Base-by-base conservation (phyloP, 179 eudicot genomes). In the Heliamphora pulchella region DNA sequence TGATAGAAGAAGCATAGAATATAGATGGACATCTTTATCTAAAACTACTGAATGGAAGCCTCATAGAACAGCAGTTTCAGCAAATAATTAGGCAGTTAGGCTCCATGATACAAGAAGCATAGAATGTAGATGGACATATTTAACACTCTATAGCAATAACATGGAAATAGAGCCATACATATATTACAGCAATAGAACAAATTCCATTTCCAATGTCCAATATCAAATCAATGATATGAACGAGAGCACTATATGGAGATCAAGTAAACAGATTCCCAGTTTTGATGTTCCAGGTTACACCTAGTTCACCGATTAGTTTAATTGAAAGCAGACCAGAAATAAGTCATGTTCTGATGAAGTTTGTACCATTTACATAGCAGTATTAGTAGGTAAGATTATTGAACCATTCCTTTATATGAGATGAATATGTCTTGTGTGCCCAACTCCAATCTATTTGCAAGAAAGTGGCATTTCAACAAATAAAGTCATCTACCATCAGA, bases 391-490 rank as follows among this genome's bases (percentile, higher is more conserved):
- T 17, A 71, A 71, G 9, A 48, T 8, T 20, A 73, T 53, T 2
- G 20, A 39, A 74, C 50, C 14, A 74, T 51, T 61, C n/a, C 41
- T 17, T 18, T 18, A 44, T 44, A 41, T 31, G 10, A 15, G 3
- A 61, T 10, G n/a, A 46, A 46, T 11, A 59, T 46, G 15, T 61
- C 78, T 8, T 8, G 55, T 8, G 8, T 1, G 43, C 20, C 67
- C 78, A 75, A 43, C 78, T 75, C 67, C 64, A 54, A 74, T 48
- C 67, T 10, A 11, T 75, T 58, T n/a, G 39, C 41, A 41, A 31
- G 51, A 54, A n/a, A 31, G 41, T 31, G 13, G 1, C 15, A 14
- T 31, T 13, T 18, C 46, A 61, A 76, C 46, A 76, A 18, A 20
- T n/a, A 44, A 69, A 18, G 11, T 17, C 54, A 18, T 46, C 10